A percentile compares a stretch with the other conserved stretches of the same genome.
Conservation (phyloP, 352 stramenopile genomes). For the Sclerospora graminicola region DNA sequence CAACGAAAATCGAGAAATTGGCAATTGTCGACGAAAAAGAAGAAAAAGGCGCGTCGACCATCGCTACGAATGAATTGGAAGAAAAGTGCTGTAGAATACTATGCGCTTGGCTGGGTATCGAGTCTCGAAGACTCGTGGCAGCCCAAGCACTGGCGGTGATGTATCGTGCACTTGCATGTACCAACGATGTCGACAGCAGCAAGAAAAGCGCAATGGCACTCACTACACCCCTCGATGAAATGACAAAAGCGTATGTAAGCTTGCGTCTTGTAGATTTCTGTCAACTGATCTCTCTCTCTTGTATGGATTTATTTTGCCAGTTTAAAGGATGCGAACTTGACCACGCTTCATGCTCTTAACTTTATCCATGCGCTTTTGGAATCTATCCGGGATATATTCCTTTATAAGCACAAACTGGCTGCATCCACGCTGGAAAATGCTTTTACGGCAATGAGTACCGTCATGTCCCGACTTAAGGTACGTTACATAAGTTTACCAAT, state of each 20-base stretch:
- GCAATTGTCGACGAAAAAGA: slow-evolving; percentile 22
- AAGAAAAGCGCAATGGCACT: slow-evolving; percentile 13
- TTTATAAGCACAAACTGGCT: slow-evolving; percentile 26
- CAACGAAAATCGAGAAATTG: slow-evolving; percentile 13
- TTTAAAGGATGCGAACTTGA: slow-evolving; percentile 26
- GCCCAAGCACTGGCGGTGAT: slow-evolving; percentile 28
- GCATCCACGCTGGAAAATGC: slow-evolving; percentile 17
- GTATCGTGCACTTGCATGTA: slow-evolving; percentile 23
- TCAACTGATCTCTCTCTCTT: background rate
- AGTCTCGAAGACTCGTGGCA: slow-evolving; percentile 20
- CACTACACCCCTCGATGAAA: slow-evolving; percentile 17
- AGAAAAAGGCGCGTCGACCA: slow-evolving; percentile 14
- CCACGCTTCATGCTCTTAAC: slow-evolving; percentile 40
- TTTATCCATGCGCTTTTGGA: slow-evolving; percentile 40
- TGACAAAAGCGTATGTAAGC: slow-evolving; percentile 24
- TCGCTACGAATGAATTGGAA: slow-evolving; percentile 16
- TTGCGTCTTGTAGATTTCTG: background rate
- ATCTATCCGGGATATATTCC: slow-evolving; percentile 39
- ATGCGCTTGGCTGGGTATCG: slow-evolving; percentile 28
- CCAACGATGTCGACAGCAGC: slow-evolving; percentile 4
- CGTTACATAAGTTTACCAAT: background rate
- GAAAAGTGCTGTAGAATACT: slow-evolving; percentile 31
- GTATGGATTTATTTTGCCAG: slow-evolving; percentile 11
- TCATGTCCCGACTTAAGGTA: slow-evolving; percentile 60
- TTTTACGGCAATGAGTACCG: slow-evolving; percentile 26